Conservation (phyloP, 2,329 filamentous ascomycete species). For the Calcarisporium arbuscula region DNA sequence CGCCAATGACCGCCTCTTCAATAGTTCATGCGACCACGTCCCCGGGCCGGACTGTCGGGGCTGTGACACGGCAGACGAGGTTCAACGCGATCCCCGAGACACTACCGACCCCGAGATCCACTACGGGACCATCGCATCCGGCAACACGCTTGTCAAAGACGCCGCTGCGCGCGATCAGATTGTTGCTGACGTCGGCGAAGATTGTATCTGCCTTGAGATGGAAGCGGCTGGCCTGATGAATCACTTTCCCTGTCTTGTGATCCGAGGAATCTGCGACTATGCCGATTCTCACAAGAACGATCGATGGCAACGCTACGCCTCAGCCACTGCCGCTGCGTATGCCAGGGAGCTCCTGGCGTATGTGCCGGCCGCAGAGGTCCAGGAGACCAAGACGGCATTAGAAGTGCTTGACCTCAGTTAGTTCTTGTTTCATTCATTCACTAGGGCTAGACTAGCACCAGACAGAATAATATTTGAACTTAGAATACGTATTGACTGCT, state of each 20-base stretch:
- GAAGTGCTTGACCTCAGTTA: too few species aligned
- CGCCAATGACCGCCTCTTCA: slow-evolving; percentile 8
- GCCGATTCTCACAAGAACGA: slow-evolving; percentile 21
- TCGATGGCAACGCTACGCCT: slow-evolving; percentile 17
- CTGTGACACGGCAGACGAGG: slow-evolving; percentile 3
- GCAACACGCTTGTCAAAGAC: slow-evolving; percentile 3
- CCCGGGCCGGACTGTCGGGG: slow-evolving; percentile 4
- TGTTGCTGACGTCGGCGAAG: neutral
- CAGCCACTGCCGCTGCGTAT: slow-evolving; percentile 16
- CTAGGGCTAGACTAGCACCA: too few species aligned
- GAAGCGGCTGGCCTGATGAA: too few species aligned
- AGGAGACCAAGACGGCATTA: too few species aligned
- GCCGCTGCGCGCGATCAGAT: slow-evolving; percentile 1
- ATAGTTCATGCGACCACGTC: slow-evolving; percentile 4
- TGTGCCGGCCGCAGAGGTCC: too few species aligned
- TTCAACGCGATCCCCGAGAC: neutral
- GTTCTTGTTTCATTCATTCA: too few species aligned
- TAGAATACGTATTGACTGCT: too few species aligned
- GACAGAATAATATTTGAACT: too few species aligned
- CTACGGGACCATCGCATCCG: slow-evolving; percentile 8
- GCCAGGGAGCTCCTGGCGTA: slow-evolving; percentile 16
- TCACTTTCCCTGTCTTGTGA: too few species aligned
- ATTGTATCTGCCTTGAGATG: slow-evolving; percentile 3
- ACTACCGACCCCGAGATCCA: slow-evolving; percentile 7
- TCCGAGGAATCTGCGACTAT: slow-evolving; percentile 21